Evolutionary conservation across 768 basidiomycete species (phyloP), one percentile per base, ranked within the genome.

Genomic region (Leccinum uliginosum): DNA sequence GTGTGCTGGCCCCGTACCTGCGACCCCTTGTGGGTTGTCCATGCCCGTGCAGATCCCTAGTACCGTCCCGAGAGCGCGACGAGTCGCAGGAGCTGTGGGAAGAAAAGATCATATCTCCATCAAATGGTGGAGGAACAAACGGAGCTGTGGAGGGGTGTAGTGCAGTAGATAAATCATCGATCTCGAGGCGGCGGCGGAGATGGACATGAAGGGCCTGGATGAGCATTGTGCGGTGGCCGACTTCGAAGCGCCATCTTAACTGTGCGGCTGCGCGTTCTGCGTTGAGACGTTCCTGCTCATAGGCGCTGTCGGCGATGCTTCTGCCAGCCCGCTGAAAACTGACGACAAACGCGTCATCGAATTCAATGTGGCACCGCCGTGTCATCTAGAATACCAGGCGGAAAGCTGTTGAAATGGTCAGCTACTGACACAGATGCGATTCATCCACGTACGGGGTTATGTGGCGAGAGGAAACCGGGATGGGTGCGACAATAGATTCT

Each of bases 161-260:
- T 29, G 27, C 27, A 29, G 9, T 29, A 29, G 27, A 29, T 29
- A 29, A 29, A 29, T 29, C 27, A 29, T 29, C 27, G 10, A 29
- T 29, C 27, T 29, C 27, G 9, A 29, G 27, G 27, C 27, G 27
- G 27, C 27, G 34, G 24, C 27, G 0, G 79, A 76, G 29, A 76
- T 77, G 0, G n/a, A 86, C 82, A 57, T 82, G 81, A 47, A 91
- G 74, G 4, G 86, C 86, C 54, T 88, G 87, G 26, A 91, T 71
- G 23, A 87, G 73, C 83, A 87, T 88, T 1, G 83, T 83, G 34
- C 87, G 76, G 11, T 86, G 75, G 21, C 84, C 82, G 38, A 82
- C 79, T 48, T 83, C 80, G 63, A 88, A 89, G 8, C 85, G 80
- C 65, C 87, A 88, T 62, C 80, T 83, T 7, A 84, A 76, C 63